A percentile compares a stretch with the other conserved stretches of the same genome.
These are phyloP conservation scores for Aquilaria malaccensis DNA, from an alignment of 345 rosid species.

Conservation along the genomic window DNA sequence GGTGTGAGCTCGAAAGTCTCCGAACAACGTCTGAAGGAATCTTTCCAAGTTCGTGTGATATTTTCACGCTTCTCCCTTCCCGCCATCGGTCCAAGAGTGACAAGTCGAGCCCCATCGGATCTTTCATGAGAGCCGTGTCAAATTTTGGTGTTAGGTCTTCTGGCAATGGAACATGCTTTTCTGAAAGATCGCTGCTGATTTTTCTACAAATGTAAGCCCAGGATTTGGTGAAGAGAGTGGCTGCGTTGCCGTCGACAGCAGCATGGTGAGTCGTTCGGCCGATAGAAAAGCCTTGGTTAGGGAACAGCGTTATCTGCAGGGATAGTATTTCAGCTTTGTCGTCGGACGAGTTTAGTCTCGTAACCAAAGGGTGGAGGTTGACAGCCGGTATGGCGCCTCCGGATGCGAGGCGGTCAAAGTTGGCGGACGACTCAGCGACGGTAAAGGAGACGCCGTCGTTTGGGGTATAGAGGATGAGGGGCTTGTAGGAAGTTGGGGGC, in stretches of 20 bases:
- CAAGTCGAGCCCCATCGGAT: slow-evolving; percentile 14
- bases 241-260: no score
- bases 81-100: slow-evolving; percentile 7
- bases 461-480: no score
- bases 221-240: no score
- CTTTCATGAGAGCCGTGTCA: slow-evolving; percentile 18
- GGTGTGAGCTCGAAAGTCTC: no score
- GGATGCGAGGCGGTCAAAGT: not conserved
- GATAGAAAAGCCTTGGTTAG: not conserved
- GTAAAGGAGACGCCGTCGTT: no score
- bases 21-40: not conserved
- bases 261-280: not conserved
- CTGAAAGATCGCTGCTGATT: not conserved
- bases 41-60: not conserved
- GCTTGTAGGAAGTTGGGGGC: no score
- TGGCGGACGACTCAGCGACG: no score
- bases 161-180: not conserved
- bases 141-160: slow-evolving; percentile 17
- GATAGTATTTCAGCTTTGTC: no score
- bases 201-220: no score
- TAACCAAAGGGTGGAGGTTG: slow-evolving; percentile 17
- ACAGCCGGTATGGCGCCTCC: not conserved
- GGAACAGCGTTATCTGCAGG: no score
- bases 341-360: slow-evolving; percentile 7
- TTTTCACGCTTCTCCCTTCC: slow-evolving; percentile 11